Evolutionary conservation across 1,284 basidiomycete genomes (phyloP), one percentile per base, ranked within the genome.

Genomic region (Malassezia pachydermatis): DNA sequence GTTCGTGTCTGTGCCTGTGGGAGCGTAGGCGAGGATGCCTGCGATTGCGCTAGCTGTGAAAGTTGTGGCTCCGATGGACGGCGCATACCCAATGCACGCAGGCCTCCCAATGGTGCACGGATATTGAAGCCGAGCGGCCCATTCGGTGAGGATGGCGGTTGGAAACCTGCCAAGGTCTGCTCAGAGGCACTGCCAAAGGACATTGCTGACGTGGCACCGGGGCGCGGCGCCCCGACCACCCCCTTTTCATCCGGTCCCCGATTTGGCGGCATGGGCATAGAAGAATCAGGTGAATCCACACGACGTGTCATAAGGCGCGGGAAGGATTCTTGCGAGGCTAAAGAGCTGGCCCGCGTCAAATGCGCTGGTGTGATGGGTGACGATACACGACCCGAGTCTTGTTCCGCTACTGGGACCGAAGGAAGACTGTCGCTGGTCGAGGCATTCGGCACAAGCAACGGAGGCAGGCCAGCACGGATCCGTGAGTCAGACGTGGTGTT

Each of bases 281-380:
- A n/a, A n/a, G n/a, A n/a, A n/a, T 46, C 49, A 2, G 42, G 44
- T 24, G 48, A 19, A 4, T 46, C 49, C 3, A 35, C 13, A 7
- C 29, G 22, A 25, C 38, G 36, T 33, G 19, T 16, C 10, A 9
- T n/a, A 2, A 27, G 16, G 16, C 32, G 33, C 16, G 42, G 34
- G 43, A 46, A 45, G 13, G 36, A 45, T 14, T 48, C 52, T 25
- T 45, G 14, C 14, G 46, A 49, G 20, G 41, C 33, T 10, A 49
- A 16, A 17, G 42, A 48, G 16, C 25, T 45, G 27, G 39, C 47
- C n/a, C 46, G 46, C 11, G 41, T 44, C 22, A 42, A 39, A 7
- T 20, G 47, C 32, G 27, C 53, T 9, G 43, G 41, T 16, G 39
- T n/a, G 17, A 37, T 17, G 5, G 42, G 36, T 25, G 47, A 40